Base-by-base conservation (phyloP, 176 grass and related monocot species). In the Aegilops longissima region DNA sequence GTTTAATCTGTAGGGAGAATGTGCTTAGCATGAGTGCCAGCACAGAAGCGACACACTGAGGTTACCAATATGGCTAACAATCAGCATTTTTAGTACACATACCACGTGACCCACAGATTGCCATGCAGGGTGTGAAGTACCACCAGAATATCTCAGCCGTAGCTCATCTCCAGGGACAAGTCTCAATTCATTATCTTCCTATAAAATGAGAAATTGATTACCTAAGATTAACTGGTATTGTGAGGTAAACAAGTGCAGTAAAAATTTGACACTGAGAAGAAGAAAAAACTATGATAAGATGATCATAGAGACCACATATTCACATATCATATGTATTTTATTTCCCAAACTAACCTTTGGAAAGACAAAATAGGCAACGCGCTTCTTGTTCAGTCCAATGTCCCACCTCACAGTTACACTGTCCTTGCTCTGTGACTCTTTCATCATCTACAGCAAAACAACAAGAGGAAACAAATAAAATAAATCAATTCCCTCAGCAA, bases 161-260 rank as follows among this genome's bases (percentile, higher is more conserved):
- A 99, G 83, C 85, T 99, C 97, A 97, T 99, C 97, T 90, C 97
- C 97, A 49, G 97, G 94, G 31, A 99, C 97, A 88, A 99, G 87
- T 83, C 97, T 99, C 90, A 97, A 89, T 82, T 99, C 97, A 93
- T 99, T 99, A 84, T 99, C 97, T 94, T 99, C 97, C 97, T 99
- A 91, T 59, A 85, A 90, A 85, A 90, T 84, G 30, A 6, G 86
- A 31, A 83, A 66, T 78, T 59, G 34, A 40, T 78, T 72, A 40
- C 12, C 20, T 9, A 30, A 83, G 25, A 79, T 82, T 73, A 80
- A 72, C 61, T 34, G 8, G 66, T 73, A 36, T 79, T 29, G 51
- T 72, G 27, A 71, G 56, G 25, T 59, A 79, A 79, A 27, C 49
- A 68, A 82, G 24, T 88, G 35, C 23, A 66, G 14, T 73, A 54